Conservation (phyloP, 495 filamentous ascomycete genomes). For the Daldinia decipiens region DNA sequence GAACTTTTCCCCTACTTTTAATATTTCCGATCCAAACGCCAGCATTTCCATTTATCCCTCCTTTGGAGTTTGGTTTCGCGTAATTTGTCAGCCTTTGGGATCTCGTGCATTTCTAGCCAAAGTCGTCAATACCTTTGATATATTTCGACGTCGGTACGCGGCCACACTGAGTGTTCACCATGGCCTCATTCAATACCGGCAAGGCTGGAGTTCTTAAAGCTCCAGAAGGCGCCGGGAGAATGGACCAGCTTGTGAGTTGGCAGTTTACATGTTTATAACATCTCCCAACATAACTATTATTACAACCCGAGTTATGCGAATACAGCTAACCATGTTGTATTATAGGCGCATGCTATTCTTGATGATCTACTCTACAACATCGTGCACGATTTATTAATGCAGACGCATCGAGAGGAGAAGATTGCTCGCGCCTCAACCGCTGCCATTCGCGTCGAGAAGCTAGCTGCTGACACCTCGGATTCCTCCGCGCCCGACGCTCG, state of each 20-base stretch:
- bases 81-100: conserved; percentile 18
- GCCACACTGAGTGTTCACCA: conserved; percentile 41
- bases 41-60: conserved; percentile 24
- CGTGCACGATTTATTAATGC: conserved; percentile 74
- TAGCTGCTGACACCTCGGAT: conserved; percentile 65
- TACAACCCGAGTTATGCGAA: conserved; percentile 15
- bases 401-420: conserved; percentile 79
- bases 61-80: conserved; percentile 20
- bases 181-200: conserved; percentile 56
- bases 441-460: conserved; percentile 74
- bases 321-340: conserved; percentile 27
- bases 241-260: conserved; percentile 60
- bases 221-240: conserved; percentile 50
- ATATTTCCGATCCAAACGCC: conserved; percentile 25
- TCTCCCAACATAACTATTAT: conserved; percentile 14
- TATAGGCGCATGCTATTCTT: conserved; percentile 64
- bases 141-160: conserved; percentile 14
- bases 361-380: conserved; percentile 79
- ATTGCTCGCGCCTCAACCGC: conserved; percentile 76
- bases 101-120: not conserved
- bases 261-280: conserved; percentile 19
- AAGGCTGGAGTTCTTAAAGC: conserved; percentile 61
- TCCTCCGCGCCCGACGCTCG: conserved; percentile 53
- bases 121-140: not conserved
- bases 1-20: conserved; percentile 31